Percentiles rank a stretch among this genome's conserved stretches.
Evolutionary conservation across 371 early-diverging fungal species (phyloP).

Genomic region (Sporodiniella umbellata): DNA sequence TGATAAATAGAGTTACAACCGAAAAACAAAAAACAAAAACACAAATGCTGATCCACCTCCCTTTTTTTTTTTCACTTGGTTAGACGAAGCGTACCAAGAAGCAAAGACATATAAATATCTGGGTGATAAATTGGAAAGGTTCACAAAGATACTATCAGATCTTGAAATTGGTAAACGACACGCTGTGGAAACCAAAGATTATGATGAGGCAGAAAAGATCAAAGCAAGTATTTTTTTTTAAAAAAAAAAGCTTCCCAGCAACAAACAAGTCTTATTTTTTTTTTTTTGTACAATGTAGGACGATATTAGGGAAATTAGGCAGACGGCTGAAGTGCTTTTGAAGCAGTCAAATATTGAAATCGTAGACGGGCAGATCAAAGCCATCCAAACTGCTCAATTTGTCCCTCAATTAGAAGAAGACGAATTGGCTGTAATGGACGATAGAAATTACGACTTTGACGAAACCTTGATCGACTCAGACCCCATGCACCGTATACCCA

Average conservation of each 20-base stretch:
- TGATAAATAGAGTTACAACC: too few relatives aligned
- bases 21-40: background rate
- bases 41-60: background rate
- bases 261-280: too few relatives aligned
- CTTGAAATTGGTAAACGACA: conserved; percentile 56
- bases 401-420: conserved; percentile 1
- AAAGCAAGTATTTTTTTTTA: conserved; percentile 44
- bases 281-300: conserved; percentile 5
- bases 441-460: background rate
- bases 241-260: background rate
- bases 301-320: conserved; percentile 24
- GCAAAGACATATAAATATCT: conserved; percentile 55
- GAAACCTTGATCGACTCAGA: background rate
- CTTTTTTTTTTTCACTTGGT: background rate
- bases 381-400: conserved; percentile 1
- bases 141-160: conserved; percentile 58
- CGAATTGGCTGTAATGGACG: background rate
- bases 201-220: conserved; percentile 69
- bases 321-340: conserved; percentile 17
- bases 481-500: background rate
- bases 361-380: conserved; percentile 17
- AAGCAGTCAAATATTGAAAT: conserved; percentile 20
- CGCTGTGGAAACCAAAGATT: conserved; percentile 69
- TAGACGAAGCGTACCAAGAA: conserved; percentile 49
- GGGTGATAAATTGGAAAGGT: conserved; percentile 27